Evolutionary conservation across 306 rosid species (phyloP), one percentile per base, ranked within the genome.

Genomic region (Begonia loranthoides): DNA sequence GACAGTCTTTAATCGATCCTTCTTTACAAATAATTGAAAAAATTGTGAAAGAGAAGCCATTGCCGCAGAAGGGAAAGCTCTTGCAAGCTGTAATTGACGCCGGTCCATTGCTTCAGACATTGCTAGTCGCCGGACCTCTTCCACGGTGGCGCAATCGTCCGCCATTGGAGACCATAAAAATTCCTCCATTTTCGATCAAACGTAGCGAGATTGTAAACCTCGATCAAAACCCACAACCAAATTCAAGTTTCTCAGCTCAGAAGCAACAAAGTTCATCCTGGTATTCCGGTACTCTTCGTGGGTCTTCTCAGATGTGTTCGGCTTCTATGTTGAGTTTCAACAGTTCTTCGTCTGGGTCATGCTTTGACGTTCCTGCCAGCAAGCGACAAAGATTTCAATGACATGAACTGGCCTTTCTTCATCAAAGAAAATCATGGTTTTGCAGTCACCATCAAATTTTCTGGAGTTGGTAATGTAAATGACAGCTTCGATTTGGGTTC

Each of bases 71-170:
- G 21, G 97, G 95, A 17, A 73, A 66, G 15, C 69, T 89, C 13
- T 22, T 79, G 61, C 59, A 78, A 9, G 66, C 94, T 53, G 94
- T 89, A 47, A 58, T 52, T 55, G 74, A 73, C 0, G 80, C 94
- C 1, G 95, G 97, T 36, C 84, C 97, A 0, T 39, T 77, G 33
- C 93, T 88, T 41, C 67, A 77, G 57, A 74, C 73, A 1, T 76
- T 84, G 12, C 62, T 75, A 0, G 55, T 77, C 1, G 79, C 88
- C 0, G 93, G 93, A 2, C 87, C 90, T 10, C 77, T 85, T 22
- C 97, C 95, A 6, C 61, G 60, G n/a, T 84, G 93, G 93, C 58
- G 71, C 8, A 80, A 81, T 55, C 94, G 95, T 2, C 90, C 97
- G 12, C 81, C 94, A 6, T 1, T 70, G 56, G 70, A 49, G 49